phyloP scores from a whole-genome alignment of 2,329 filamentous ascomycete genomes.

The Pseudocercospora fuligena region DNA sequence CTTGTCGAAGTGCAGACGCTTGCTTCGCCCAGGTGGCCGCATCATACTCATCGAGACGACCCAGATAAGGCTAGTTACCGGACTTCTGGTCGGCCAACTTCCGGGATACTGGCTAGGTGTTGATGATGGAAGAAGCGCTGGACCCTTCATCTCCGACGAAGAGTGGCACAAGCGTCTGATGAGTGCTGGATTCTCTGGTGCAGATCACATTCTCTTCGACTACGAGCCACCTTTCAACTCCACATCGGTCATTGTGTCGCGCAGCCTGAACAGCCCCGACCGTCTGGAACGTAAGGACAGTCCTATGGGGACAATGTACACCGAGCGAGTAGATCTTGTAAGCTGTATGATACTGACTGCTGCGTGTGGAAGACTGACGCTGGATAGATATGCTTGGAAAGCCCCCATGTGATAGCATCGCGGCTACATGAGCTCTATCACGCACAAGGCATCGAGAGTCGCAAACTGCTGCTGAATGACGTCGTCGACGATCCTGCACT shows the following conservation, averaged over 20 bases:
- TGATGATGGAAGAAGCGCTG: background rate
- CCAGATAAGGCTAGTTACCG: background rate
- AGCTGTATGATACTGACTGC: background rate
- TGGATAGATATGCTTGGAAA: background rate
- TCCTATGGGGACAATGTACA: background rate
- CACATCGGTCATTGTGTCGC: background rate
- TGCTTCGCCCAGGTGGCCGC: background rate
- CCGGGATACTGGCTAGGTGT: background rate
- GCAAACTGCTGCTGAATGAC: background rate
- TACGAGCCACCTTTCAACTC: background rate
- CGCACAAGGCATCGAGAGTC: background rate
- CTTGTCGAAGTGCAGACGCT: constrained; percentile 1
- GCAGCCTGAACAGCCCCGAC: background rate
- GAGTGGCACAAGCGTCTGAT: background rate
- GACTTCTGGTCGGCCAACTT: background rate
- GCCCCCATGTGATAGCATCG: background rate
- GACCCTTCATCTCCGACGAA: background rate
- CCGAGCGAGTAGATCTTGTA: background rate
- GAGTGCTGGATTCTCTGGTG: constrained; percentile 4
- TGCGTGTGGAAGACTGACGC: background rate
- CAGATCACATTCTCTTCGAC: background rate
- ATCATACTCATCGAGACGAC: constrained; percentile 2
- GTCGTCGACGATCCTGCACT: background rate
- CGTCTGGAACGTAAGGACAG: background rate
- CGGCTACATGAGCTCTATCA: background rate